A percentile compares a stretch with the other conserved stretches of the same genome.
Conservation (phyloP, 176 grass and related monocot species). For the Neostapfia colusana region DNA sequence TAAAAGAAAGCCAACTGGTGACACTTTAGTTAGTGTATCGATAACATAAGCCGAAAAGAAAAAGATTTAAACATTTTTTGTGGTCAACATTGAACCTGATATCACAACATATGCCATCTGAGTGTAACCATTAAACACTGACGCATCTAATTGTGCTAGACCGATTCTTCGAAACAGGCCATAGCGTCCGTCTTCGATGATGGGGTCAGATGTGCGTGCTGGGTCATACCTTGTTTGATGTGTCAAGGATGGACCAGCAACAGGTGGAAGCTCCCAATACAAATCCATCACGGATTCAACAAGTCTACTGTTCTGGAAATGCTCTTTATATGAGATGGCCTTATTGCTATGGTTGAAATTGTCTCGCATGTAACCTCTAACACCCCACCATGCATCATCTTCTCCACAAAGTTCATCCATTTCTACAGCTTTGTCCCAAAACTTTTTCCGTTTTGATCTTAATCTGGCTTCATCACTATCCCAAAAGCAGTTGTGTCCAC, state of each 20-base stretch:
- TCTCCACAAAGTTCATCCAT: constrained; percentile 69
- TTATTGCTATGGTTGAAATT: constrained; percentile 86
- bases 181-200: constrained; percentile 77
- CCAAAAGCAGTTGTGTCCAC: constrained; percentile 78
- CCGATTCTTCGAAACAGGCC: constrained; percentile 67
- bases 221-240: constrained; percentile 96
- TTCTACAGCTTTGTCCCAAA: constrained; percentile 83
- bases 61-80: constrained; percentile 24
- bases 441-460: constrained; percentile 59
- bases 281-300: constrained; percentile 76
- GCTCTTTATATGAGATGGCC: constrained; percentile 66
- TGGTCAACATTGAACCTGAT: constrained; percentile 40
- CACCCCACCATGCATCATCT: constrained; percentile 86
- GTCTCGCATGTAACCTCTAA: constrained; percentile 71
- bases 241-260: constrained; percentile 81
- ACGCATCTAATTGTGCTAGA: constrained; percentile 58
- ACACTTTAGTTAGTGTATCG: constrained; percentile 15
- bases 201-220: constrained; percentile 61
- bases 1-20: background rate
- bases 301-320: constrained; percentile 79
- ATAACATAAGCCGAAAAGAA: background rate
- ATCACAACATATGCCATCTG: constrained; percentile 89
- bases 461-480: constrained; percentile 87
- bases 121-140: constrained; percentile 89
- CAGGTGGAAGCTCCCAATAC: constrained; percentile 91